Evolutionary conservation across 2,329 filamentous ascomycete genomes (phyloP), one percentile per base, ranked within the genome.

Genomic region (Elsinoe perseae): DNA sequence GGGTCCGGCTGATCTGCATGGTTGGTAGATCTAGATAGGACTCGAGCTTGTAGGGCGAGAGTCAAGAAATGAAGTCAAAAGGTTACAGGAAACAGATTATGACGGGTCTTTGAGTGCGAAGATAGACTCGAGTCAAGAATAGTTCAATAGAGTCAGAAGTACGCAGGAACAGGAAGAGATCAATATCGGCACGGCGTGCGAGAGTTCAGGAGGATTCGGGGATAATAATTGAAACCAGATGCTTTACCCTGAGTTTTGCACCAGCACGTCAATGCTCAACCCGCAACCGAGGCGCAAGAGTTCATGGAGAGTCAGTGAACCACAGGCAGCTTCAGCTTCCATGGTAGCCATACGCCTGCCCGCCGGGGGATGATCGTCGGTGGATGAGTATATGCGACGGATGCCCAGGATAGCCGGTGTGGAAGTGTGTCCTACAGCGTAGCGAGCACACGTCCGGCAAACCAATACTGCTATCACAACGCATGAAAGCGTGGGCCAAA

Each of bases 161-260:
- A 36, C 21, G 8, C 44, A 50, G 32, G 48, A 38, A 36, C 48
- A 52, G 48, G 28, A 38, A 34, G 18, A 38, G 28, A n/a, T 27
- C 48, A 44, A 52, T 52, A 30, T 52, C 48, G 48, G 30, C 4
- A 32, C 48, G 48, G 48, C 48, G 8, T 52, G 30, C 2, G 48
- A 52, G 32, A 52, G 48, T 32, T 52, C 18, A 32, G 30, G 38
- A 52, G 48, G 48, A 52, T 52, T 52, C 48, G 30, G 28, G 28
- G 25, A 52, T 52, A 52, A 52, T 52, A 21, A 52, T 52, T 52
- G 48, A 52, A 52, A 52, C 48, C 48, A 20, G 28, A 18, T 30
- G 27, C 20, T 20, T 48, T 32, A 50, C 46, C 46, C 46, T 52
- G 48, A 36, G 18, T 36, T 52, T 52, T 16, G 25, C 25, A 18